Evolutionary conservation across 2,329 filamentous ascomycete genomes (phyloP).

Genomic region (Golovinomyces cichoracearum): DNA sequence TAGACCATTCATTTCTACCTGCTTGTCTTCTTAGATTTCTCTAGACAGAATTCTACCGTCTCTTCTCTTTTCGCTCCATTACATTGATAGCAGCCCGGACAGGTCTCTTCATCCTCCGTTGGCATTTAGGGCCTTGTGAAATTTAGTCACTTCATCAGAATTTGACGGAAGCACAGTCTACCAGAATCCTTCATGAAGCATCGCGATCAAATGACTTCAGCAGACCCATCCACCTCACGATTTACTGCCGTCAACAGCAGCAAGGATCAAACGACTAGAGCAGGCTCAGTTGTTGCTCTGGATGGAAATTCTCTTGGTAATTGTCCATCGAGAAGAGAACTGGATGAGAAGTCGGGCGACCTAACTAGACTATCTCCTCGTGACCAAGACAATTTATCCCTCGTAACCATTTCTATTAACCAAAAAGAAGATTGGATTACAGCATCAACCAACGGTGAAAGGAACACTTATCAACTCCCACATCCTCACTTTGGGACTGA

Average conservation of each 20-base stretch:
- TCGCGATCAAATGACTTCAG: neutral
- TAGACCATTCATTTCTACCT: too few species aligned
- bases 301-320: slow-evolving; percentile 6
- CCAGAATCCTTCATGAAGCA: neutral
- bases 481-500: slow-evolving; percentile 15
- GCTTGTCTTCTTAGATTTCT: too few species aligned
- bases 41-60: too few species aligned
- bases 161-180: too few species aligned
- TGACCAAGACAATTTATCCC: slow-evolving; percentile 15
- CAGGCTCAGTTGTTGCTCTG: neutral
- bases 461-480: slow-evolving; percentile 7
- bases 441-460: slow-evolving; percentile 9
- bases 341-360: slow-evolving; percentile 13
- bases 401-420: slow-evolving; percentile 11
- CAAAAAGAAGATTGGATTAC: slow-evolving; percentile 12
- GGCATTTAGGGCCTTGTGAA: too few species aligned
- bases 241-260: slow-evolving; percentile 16
- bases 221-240: slow-evolving; percentile 11
- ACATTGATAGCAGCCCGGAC: too few species aligned
- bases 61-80: too few species aligned
- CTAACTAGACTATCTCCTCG: slow-evolving; percentile 13
- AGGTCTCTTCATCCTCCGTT: too few species aligned
- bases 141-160: too few species aligned
- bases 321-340: slow-evolving; percentile 9
- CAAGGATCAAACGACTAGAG: slow-evolving; percentile 5